Evolutionary conservation across 495 filamentous ascomycete species (phyloP).

Genomic region (Astrothelium subdiscretum): DNA sequence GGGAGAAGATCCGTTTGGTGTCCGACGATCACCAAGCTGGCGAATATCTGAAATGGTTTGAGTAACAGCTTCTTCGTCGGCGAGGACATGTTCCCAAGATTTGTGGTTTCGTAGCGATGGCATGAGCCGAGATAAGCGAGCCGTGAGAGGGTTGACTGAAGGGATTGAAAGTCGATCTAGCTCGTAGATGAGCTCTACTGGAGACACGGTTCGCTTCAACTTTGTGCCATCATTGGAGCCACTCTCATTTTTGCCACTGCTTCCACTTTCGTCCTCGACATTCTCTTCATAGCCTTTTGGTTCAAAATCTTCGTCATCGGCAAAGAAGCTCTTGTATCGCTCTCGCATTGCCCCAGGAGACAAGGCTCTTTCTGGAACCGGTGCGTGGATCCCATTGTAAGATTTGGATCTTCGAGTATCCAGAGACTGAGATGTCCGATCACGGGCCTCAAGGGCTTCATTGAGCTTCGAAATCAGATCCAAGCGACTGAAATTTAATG

Average conservation of each 20-base stretch:
- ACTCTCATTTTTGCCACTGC: neutral
- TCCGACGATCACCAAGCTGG: slow-evolving; percentile 14
- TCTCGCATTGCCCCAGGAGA: slow-evolving; percentile 22
- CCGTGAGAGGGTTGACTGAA: slow-evolving; percentile 24
- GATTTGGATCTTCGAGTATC: slow-evolving; percentile 16
- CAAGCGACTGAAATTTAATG: slow-evolving; percentile 30
- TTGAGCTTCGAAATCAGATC: slow-evolving; percentile 28
- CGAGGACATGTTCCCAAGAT: slow-evolving; percentile 14
- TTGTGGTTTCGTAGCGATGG: slow-evolving; percentile 22
- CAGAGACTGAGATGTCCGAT: slow-evolving; percentile 17
- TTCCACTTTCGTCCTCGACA: neutral
- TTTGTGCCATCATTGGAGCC: neutral
- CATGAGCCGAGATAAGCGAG: slow-evolving; percentile 25
- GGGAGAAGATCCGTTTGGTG: neutral
- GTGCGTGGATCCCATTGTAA: slow-evolving; percentile 17
- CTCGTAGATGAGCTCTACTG: slow-evolving; percentile 23
- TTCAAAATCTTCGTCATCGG: slow-evolving; percentile 20
- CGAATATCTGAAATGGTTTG: slow-evolving; percentile 19
- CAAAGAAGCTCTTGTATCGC: slow-evolving; percentile 29
- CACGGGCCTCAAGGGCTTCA: slow-evolving; percentile 20
- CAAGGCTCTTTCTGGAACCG: slow-evolving; percentile 17
- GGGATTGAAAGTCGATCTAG: slow-evolving; percentile 29
- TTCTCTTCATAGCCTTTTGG: neutral
- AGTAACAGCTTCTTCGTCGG: slow-evolving; percentile 14
- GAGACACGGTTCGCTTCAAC: slow-evolving; percentile 20